A percentile compares a stretch with the other conserved stretches of the same genome.
phyloP scores from a whole-genome alignment of 2,329 filamentous ascomycete species.

The Arthrobotrys megalospora region DNA sequence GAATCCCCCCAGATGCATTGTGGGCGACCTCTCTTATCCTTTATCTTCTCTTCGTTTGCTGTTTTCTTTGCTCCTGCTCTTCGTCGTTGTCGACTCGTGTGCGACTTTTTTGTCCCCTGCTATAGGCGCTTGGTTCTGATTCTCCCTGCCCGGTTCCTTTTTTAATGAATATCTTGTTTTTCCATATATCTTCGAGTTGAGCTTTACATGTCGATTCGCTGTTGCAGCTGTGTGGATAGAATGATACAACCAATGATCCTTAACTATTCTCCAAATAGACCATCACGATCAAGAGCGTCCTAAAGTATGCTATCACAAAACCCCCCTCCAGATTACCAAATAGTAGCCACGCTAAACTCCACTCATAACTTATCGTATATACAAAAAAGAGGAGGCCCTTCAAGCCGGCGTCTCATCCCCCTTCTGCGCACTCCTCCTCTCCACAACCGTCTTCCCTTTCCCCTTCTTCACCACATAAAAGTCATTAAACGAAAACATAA shows the following conservation, averaged over 20 bases:
- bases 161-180: conserved; percentile 27
- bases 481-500: conserved; percentile 99
- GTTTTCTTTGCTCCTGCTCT: conserved; percentile 6
- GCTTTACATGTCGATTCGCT: neutral
- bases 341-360: too few species aligned
- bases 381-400: neutral
- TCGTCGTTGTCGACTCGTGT: neutral
- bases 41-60: neutral
- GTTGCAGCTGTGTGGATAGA: conserved; percentile 39
- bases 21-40: conserved; percentile 13
- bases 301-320: conserved; percentile 11
- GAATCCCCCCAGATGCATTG: conserved; percentile 34
- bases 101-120: neutral
- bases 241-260: conserved; percentile 32
- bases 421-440: conserved; percentile 57
- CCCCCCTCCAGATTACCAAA: too few species aligned
- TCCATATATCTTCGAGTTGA: neutral
- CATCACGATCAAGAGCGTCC: neutral
- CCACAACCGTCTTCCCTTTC: conserved; percentile 65
- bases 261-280: neutral
- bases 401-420: conserved; percentile 46
- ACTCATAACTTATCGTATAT: too few species aligned
- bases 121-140: conserved; percentile 49
- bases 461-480: conserved; percentile 80
- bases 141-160: conserved; percentile 2